Conservation (phyloP, 768 basidiomycete genomes). For the Leucogyrophana mollusca region DNA sequence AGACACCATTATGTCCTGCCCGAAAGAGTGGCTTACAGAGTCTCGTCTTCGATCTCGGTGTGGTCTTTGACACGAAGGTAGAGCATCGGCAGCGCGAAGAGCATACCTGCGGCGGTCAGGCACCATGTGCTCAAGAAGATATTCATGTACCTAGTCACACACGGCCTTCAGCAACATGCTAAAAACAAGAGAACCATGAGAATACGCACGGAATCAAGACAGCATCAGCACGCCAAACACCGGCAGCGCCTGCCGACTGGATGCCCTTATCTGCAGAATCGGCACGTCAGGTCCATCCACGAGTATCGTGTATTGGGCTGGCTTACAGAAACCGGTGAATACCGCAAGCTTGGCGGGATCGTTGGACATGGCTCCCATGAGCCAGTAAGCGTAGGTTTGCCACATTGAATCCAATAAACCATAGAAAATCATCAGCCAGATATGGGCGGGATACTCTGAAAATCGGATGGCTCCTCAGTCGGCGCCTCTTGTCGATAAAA, state of each 20-base stretch:
- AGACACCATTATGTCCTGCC: too few species aligned
- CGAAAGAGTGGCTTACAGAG: slow-evolving; percentile 38
- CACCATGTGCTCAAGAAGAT: slow-evolving; percentile 75
- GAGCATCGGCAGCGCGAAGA: slow-evolving; percentile 74
- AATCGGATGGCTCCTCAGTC: too few species aligned
- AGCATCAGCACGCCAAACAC: slow-evolving; percentile 71
- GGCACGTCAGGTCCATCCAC: not conserved
- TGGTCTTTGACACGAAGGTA: slow-evolving; percentile 63
- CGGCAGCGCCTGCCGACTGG: slow-evolving; percentile 73
- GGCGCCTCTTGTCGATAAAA: too few species aligned
- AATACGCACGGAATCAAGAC: slow-evolving; percentile 57
- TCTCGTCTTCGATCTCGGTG: slow-evolving; percentile 51
- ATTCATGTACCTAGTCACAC: slow-evolving; percentile 54
- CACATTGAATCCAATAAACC: slow-evolving; percentile 83
- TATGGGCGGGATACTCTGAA: slow-evolving; percentile 48
- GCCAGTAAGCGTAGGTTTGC: slow-evolving; percentile 83
- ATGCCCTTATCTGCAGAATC: slow-evolving; percentile 61
- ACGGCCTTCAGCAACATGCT: not conserved
- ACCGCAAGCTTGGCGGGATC: slow-evolving; percentile 77
- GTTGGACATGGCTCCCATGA: slow-evolving; percentile 87
- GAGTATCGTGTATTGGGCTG: not conserved
- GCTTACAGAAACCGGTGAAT: slow-evolving; percentile 80
- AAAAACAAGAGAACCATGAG: not conserved
- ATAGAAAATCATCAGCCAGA: slow-evolving; percentile 69
- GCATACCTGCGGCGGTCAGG: slow-evolving; percentile 60